Evolutionary conservation across 2,329 filamentous ascomycete species (phyloP).

Genomic region (Claviceps purpurea): DNA sequence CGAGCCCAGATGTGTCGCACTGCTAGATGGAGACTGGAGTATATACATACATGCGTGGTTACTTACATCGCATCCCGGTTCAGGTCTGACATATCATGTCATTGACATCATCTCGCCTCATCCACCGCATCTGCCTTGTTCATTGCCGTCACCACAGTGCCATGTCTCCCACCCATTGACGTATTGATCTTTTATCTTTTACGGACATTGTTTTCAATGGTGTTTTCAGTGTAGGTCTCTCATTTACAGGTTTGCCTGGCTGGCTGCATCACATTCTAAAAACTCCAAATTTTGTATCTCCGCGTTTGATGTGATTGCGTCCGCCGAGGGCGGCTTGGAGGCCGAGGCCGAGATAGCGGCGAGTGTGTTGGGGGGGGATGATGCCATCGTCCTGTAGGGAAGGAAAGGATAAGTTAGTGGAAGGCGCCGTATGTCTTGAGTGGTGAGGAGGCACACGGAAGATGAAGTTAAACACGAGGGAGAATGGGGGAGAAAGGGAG

Average conservation of each 20-base stretch:
- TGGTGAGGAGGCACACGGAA: neutral
- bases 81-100: no score
- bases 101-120: no score
- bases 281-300: constrained; percentile 61
- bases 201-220: neutral
- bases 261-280: constrained; percentile 57
- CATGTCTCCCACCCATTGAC: no score
- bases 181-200: no score
- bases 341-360: constrained; percentile 59
- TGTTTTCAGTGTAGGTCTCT: neutral
- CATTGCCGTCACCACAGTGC: no score
- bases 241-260: neutral
- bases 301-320: constrained; percentile 44
- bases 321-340: constrained; percentile 59
- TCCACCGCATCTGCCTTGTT: no score
- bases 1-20: no score
- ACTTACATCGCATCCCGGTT: no score
- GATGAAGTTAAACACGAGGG: neutral
- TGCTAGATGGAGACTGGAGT: no score
- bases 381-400: constrained; percentile 54
- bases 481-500: no score
- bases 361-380: constrained; percentile 64
- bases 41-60: no score
- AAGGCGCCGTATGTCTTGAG: no score
- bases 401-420: neutral